These are phyloP conservation scores for Quercus mongolica DNA, from an alignment of 306 rosid species.

Conservation along the genomic window DNA sequence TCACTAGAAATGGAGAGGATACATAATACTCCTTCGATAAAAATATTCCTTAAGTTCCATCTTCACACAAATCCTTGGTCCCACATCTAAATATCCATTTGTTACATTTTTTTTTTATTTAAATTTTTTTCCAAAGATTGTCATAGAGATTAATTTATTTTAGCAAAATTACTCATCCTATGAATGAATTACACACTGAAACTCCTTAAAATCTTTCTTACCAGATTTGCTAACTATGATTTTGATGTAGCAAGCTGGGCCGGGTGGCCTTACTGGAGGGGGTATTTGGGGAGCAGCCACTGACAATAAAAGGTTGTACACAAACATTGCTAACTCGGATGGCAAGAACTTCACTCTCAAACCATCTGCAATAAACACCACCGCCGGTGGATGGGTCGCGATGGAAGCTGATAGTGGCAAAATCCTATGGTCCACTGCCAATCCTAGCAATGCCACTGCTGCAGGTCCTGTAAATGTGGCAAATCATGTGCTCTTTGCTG, in stretches of 20 bases:
- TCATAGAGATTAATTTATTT: no score
- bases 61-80: no score
- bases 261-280: constrained; percentile 42
- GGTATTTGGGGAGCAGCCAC: constrained; percentile 66
- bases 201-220: no score
- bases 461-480: constrained; percentile 50
- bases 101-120: no score
- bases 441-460: constrained; percentile 22
- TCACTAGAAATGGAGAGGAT: no score
- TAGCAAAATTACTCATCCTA: no score
- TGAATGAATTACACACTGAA: no score
- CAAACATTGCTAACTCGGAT: constrained; percentile 47
- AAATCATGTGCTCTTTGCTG: constrained; percentile 51
- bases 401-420: constrained; percentile 42
- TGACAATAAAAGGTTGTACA: constrained; percentile 47
- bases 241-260: constrained; percentile 42
- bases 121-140: no score
- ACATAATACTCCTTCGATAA: no score
- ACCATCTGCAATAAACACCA: constrained; percentile 35
- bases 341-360: constrained; percentile 39
- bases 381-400: constrained; percentile 64
- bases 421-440: constrained; percentile 45
- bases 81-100: no score
- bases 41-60: no score
- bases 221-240: no score